Conservation (phyloP, 2,329 filamentous ascomycete species). For the Fusarium graminum region DNA sequence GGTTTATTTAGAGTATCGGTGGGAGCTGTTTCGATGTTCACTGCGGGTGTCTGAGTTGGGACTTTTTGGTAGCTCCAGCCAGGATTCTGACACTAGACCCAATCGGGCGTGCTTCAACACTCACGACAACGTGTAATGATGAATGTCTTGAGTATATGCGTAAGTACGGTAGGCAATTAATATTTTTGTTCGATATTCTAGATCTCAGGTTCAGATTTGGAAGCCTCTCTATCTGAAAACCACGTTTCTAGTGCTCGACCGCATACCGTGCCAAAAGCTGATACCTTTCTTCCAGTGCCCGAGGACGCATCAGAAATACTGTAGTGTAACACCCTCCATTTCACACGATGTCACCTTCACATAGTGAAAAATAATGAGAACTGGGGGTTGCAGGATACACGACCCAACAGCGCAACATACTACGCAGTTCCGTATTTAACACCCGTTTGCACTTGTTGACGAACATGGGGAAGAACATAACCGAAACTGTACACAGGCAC, state of each 20-base stretch:
- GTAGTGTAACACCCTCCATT: no score
- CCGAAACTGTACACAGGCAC: slow-evolving; percentile 7
- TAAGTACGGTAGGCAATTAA: background rate
- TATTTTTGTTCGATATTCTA: background rate
- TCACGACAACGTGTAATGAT: slow-evolving; percentile 8
- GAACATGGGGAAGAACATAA: background rate
- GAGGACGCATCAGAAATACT: no score
- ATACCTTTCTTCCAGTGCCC: no score
- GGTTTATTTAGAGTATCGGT: slow-evolving; percentile 3
- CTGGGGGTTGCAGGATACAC: no score
- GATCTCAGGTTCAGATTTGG: background rate
- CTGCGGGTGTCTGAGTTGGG: slow-evolving; percentile 33
- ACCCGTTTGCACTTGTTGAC: background rate
- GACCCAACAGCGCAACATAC: no score
- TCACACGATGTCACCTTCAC: no score
- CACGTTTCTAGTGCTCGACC: no score
- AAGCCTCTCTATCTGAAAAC: no score
- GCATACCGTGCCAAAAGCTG: no score
- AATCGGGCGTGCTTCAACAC: slow-evolving; percentile 25
- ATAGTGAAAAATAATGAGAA: no score
- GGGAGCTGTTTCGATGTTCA: slow-evolving; percentile 29
- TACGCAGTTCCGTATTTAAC: background rate
- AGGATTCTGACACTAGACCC: slow-evolving; percentile 39
- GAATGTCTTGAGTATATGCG: background rate
- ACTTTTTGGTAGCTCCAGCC: slow-evolving; percentile 47